Conservation (phyloP, 2,329 filamentous ascomycete species). For the Sarocladium brachiariae region DNA sequence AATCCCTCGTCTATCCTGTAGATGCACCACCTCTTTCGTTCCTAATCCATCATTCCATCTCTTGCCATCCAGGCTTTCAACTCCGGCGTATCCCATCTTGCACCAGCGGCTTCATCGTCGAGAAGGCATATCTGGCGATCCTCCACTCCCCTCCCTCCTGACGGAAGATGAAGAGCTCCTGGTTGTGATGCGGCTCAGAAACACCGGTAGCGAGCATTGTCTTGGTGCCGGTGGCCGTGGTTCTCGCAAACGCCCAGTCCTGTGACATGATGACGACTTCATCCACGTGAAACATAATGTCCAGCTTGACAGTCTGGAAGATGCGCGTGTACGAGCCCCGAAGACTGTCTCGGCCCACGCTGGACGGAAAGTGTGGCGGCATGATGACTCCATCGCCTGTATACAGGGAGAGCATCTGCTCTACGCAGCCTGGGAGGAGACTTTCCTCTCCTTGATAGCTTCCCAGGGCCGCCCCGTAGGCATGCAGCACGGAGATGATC, state of each 20-base stretch:
- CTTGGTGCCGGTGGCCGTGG: slow-evolving; percentile 16
- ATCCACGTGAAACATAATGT: slow-evolving; percentile 13
- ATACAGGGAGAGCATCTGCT: slow-evolving; percentile 15
- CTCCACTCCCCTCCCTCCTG: slow-evolving; percentile 14
- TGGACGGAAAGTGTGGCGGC: slow-evolving; percentile 17
- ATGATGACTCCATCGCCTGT: slow-evolving; percentile 19
- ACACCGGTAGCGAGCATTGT: slow-evolving; percentile 15
- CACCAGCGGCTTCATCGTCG: slow-evolving; percentile 17
- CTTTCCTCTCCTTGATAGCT: slow-evolving; percentile 8
- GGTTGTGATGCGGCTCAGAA: slow-evolving; percentile 15
- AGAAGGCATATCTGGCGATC: slow-evolving; percentile 18
- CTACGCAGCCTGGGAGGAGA: slow-evolving; percentile 4
- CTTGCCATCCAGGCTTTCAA: background rate
- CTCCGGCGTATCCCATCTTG: slow-evolving; percentile 13
- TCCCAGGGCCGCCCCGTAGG: slow-evolving; percentile 14
- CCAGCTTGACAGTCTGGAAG: slow-evolving; percentile 14
- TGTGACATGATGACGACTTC: slow-evolving; percentile 16
- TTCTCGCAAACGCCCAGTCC: slow-evolving; percentile 17
- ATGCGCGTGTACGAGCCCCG: slow-evolving; percentile 16
- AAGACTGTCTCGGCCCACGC: slow-evolving; percentile 13
- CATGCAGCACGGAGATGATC: slow-evolving; percentile 15
- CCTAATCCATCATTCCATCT: background rate
- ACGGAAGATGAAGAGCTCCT: slow-evolving; percentile 17
- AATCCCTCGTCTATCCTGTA: background rate
- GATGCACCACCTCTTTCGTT: background rate